Base-by-base conservation (phyloP, 768 basidiomycete species). In the Phlebiopsis gigantea region DNA sequence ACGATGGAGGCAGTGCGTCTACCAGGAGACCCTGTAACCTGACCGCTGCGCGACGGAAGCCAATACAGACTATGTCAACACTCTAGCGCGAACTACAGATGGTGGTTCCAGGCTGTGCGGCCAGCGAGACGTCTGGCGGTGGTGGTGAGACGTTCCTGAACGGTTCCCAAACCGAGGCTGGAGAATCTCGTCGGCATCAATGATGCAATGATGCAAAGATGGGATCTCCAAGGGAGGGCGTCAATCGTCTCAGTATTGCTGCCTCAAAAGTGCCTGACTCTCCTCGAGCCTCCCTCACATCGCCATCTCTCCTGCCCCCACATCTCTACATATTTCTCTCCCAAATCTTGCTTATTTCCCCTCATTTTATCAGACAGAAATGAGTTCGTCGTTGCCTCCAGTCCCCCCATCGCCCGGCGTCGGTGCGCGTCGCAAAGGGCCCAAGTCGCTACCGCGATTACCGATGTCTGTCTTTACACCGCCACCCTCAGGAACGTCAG, bases 391-490 rank as follows among this genome's bases (percentile, higher is more conserved):
- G 31, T 30, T 50, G n/a, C 34, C 53, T 7, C 55, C 58, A 30
- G 28, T 43, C 19, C 60, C 56, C 15, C 46, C 60, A 28, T 77
- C 79, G 12, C 79, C 78, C 26, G 73, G 76, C 43, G 71, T 78
- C 55, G 71, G 71, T 15, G 63, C 71, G 12, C 80, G 84, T 61
- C 83, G 85, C 64, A 89, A 80, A 67, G 81, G 78, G 24, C 77
- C 77, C 26, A 88, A 83, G 67, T 73, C 80, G 21, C 80, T 84
- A 4, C 91, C 90, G 7, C 79, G 77, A 46, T 81, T 93, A 12
- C 89, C 90, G 0, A 68, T 84, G 24, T 90, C 89, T 10, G 90
- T 83, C 0, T 93, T 93, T 68, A 80, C 77, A 25, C 82, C 88
- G 0, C 86, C 87, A 24, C 87, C 79, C 70, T 76, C 85, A 4